phyloP scores from a whole-genome alignment of 2,329 filamentous ascomycete species.

The Alternaria gaisen region DNA sequence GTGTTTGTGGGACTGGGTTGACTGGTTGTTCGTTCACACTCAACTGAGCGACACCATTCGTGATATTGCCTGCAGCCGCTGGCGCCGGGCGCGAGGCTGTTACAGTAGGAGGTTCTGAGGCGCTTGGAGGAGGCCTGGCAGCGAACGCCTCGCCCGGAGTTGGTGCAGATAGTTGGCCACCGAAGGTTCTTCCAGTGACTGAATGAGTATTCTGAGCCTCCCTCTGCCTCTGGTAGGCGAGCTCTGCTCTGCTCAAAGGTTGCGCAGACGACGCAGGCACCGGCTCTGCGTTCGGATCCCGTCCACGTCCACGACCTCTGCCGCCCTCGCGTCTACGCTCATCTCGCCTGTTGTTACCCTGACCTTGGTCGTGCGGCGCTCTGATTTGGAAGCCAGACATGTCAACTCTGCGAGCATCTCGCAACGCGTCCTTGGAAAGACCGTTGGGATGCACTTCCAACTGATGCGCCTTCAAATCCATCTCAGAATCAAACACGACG shows the following conservation, averaged over 20 bases:
- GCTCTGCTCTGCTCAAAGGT: slow-evolving; percentile 81
- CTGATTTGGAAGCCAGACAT: slow-evolving; percentile 86
- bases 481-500: slow-evolving; percentile 92
- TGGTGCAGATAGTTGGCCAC: slow-evolving; percentile 76
- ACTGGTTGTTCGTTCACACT: slow-evolving; percentile 45
- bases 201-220: slow-evolving; percentile 90
- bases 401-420: slow-evolving; percentile 86
- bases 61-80: slow-evolving; percentile 24
- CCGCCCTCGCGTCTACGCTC: slow-evolving; percentile 55
- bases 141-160: slow-evolving; percentile 55
- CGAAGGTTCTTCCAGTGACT: slow-evolving; percentile 80
- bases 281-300: slow-evolving; percentile 86
- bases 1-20: slow-evolving; percentile 55
- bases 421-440: slow-evolving; percentile 81
- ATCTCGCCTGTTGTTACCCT: slow-evolving; percentile 50
- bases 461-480: slow-evolving; percentile 95
- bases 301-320: slow-evolving; percentile 70
- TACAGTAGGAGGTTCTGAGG: slow-evolving; percentile 50
- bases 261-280: slow-evolving; percentile 80
- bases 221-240: slow-evolving; percentile 91
- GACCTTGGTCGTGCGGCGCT: slow-evolving; percentile 70
- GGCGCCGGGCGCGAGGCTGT: slow-evolving; percentile 48
- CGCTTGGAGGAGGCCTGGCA: slow-evolving; percentile 56
- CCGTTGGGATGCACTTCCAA: slow-evolving; percentile 81
- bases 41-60: slow-evolving; percentile 32